Conservation (phyloP, 176 grass and related monocot genomes). For the Calamus simplicifolius region DNA sequence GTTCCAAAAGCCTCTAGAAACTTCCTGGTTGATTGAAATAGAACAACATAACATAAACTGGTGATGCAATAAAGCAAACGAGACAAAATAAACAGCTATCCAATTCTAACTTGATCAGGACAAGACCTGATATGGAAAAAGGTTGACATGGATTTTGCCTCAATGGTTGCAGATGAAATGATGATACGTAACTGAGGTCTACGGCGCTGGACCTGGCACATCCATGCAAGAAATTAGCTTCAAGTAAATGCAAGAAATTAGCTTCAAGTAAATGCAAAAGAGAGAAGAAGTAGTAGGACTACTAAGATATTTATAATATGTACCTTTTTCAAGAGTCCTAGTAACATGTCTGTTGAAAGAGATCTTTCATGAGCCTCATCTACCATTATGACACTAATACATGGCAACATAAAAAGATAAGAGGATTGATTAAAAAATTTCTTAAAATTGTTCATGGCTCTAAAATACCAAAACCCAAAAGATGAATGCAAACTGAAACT, state of each 20-base stretch:
- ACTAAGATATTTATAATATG: no score
- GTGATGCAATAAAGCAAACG: no score
- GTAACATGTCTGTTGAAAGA: constrained; percentile 92
- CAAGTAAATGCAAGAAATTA: not conserved
- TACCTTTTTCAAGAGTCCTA: constrained; percentile 97
- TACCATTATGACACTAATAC: constrained; percentile 89
- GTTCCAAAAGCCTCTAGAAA: no score
- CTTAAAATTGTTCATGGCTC: not conserved
- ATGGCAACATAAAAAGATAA: constrained; percentile 2
- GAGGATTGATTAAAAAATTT: not conserved
- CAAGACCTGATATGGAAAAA: constrained; percentile 84
- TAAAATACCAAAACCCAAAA: not conserved
- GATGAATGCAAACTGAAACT: not conserved
- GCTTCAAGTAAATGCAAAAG: not conserved
- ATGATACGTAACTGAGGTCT: constrained; percentile 67
- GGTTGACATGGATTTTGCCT: constrained; percentile 90
- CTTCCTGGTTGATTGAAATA: no score
- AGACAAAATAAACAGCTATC: constrained; percentile 10
- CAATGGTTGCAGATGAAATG: constrained; percentile 98
- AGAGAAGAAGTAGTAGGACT: no score
- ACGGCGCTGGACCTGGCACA: constrained; percentile 73
- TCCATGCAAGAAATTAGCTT: constrained; percentile 10
- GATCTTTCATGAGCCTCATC: constrained; percentile 99
- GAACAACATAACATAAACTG: no score
- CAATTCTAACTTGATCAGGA: constrained; percentile 28